Percentiles rank a stretch among this genome's conserved stretches.
Evolutionary conservation across 257 asterid species (phyloP).

Genomic region (Nicotiana benthamiana): DNA sequence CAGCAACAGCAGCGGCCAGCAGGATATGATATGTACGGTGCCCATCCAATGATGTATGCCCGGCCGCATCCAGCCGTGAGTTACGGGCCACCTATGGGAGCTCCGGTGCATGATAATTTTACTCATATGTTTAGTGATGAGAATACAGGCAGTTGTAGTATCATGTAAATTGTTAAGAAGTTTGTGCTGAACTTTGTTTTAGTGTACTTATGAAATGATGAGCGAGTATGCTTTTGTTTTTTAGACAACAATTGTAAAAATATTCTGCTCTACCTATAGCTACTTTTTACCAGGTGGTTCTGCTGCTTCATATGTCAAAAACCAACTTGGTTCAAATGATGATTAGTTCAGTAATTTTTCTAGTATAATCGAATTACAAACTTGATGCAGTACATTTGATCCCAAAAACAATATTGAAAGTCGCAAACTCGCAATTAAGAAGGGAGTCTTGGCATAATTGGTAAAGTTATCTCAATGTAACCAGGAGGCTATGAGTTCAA

Average conservation of each 20-base stretch:
- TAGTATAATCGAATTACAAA: neutral
- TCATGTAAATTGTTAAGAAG: conserved; percentile 41
- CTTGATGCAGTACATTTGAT: neutral
- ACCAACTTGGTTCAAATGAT: neutral
- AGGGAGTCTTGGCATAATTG: no score
- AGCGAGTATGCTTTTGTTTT: neutral
- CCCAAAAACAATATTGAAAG: neutral
- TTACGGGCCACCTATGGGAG: conserved; percentile 36
- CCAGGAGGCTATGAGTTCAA: no score
- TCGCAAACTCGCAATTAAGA: no score
- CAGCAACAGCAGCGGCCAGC: conserved; percentile 25
- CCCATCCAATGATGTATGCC: conserved; percentile 36
- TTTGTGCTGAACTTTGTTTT: neutral
- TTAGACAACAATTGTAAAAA: neutral
- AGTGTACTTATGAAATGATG: neutral
- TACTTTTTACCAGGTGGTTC: neutral
- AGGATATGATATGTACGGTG: conserved; percentile 36
- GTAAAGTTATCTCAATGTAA: no score
- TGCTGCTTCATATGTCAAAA: neutral
- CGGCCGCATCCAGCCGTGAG: conserved; percentile 32
- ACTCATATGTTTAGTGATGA: conserved; percentile 69
- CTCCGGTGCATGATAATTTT: conserved; percentile 35
- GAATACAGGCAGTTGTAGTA: conserved; percentile 63
- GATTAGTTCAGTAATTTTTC: neutral
- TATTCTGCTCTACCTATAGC: neutral